These are phyloP conservation scores for Aspergillus asperescens DNA, from an alignment of 495 filamentous ascomycete species.

Conservation along the genomic window DNA sequence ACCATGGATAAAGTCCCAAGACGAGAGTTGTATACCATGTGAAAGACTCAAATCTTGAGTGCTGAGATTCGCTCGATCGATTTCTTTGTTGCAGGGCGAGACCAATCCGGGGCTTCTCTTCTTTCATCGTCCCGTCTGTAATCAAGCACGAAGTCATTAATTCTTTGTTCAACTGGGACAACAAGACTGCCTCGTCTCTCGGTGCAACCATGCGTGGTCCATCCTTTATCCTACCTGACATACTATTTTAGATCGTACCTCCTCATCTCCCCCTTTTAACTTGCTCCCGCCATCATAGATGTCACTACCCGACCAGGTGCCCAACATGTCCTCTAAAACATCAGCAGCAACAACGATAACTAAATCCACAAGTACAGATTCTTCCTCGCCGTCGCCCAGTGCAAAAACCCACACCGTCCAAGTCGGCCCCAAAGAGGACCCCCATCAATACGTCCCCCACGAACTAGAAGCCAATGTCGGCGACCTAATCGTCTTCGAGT, in stretches of 20 bases:
- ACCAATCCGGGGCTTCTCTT: no score
- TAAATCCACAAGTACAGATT: background rate
- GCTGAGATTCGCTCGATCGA: no score
- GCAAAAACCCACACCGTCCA: conserved; percentile 43
- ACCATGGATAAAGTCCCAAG: no score
- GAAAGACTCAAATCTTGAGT: no score
- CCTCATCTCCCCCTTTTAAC: background rate
- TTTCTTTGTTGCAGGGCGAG: no score
- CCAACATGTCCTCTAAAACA: conserved; percentile 1
- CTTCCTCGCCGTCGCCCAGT: conserved; percentile 17
- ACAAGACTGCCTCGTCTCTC: no score
- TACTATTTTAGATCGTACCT: background rate
- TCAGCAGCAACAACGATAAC: background rate
- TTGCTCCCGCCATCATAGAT: background rate
- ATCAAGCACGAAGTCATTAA: no score
- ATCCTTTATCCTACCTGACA: background rate
- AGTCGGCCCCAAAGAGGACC: conserved; percentile 43
- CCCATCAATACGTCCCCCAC: conserved; percentile 48
- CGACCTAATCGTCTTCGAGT: conserved; percentile 55
- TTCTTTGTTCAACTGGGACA: no score
- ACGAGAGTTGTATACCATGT: no score
- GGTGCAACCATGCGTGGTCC: no score
- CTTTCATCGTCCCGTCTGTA: no score
- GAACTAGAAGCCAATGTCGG: conserved; percentile 47
- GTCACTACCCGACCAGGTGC: background rate